These are phyloP conservation scores for Psilocybe cyanescens DNA, from an alignment of 768 basidiomycete genomes.

Conservation along the genomic window DNA sequence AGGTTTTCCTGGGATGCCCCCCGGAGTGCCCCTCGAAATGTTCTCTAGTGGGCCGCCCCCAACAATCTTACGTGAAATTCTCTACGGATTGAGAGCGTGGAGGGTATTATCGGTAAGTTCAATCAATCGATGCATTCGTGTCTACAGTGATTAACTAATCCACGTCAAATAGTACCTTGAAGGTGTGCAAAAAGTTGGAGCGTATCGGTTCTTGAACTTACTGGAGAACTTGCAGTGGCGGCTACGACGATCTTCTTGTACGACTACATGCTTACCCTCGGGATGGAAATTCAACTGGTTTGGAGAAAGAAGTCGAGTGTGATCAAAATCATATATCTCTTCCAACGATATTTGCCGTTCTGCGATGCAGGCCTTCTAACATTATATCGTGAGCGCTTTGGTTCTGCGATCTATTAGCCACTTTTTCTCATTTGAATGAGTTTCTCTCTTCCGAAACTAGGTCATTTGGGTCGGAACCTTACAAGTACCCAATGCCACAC, in stretches of 20 bases:
- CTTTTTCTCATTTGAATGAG: background rate
- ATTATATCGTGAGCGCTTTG: constrained; percentile 1
- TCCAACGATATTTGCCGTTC: constrained; percentile 6
- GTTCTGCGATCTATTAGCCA: no score
- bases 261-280: constrained; percentile 4
- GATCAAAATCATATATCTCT: constrained; percentile 1
- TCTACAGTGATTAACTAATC: background rate
- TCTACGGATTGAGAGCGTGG: background rate
- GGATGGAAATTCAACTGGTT: constrained; percentile 5
- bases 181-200: background rate
- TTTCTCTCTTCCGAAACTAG: background rate
- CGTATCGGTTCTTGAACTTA: background rate
- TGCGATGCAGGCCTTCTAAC: background rate
- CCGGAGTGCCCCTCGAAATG: background rate
- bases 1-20: no score
- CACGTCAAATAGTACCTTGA: background rate
- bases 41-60: background rate
- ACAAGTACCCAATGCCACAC: background rate
- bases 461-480: constrained; percentile 3
- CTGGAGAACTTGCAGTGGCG: background rate
- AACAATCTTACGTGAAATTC: background rate
- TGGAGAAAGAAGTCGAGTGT: constrained; percentile 1
- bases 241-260: constrained; percentile 4
- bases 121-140: no score
- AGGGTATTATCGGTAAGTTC: background rate